Conservation (phyloP, 2,329 filamentous ascomycete species). For the Ceratocystis cacaofunesta region DNA sequence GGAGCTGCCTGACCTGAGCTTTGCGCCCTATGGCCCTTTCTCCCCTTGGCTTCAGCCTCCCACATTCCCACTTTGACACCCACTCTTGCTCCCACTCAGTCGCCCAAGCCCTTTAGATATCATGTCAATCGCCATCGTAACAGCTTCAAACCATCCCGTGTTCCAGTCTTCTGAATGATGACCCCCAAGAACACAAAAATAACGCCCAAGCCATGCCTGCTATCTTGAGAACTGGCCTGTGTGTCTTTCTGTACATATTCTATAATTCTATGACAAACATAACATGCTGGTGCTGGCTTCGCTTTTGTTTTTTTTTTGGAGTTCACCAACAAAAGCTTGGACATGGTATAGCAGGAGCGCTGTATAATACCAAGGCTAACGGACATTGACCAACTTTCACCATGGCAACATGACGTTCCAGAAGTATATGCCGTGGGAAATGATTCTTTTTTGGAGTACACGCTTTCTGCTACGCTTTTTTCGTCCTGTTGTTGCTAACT, state of each 20-base stretch:
- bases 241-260: neutral
- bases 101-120: neutral
- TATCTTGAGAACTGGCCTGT: neutral
- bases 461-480: neutral
- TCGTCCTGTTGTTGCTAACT: neutral
- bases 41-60: neutral
- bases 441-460: neutral
- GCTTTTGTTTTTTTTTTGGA: neutral
- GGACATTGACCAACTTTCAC: neutral
- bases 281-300: neutral
- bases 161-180: neutral
- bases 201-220: constrained; percentile 2
- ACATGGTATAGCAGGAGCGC: neutral
- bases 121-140: constrained; percentile 4
- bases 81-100: neutral
- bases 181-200: neutral
- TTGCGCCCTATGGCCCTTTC: neutral
- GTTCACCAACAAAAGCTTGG: neutral
- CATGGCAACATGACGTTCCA: neutral
- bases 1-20: neutral
- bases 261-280: constrained; percentile 4
- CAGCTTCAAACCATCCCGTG: constrained; percentile 1
- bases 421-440: neutral
- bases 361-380: neutral
- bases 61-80: neutral